Evolutionary conservation across 1,284 basidiomycete genomes (phyloP).

Genomic region (Ceratorhiza oryzae-sativae): DNA sequence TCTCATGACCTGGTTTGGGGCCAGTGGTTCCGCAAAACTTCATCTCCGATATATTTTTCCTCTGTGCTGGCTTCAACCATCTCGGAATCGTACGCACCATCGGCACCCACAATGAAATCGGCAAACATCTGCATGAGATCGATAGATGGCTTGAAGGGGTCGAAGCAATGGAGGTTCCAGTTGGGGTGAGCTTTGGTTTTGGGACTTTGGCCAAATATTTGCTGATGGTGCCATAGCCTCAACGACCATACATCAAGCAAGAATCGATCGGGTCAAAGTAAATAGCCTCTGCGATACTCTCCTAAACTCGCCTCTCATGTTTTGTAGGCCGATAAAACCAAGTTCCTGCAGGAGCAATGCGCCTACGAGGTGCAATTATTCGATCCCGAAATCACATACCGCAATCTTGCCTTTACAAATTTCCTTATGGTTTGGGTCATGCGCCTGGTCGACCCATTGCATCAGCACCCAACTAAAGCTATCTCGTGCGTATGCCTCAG

Average conservation of each 20-base stretch:
- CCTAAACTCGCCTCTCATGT: not conserved
- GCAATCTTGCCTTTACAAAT: constrained; percentile 82
- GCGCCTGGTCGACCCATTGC: constrained; percentile 86
- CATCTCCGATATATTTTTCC: constrained; percentile 94
- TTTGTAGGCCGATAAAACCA: constrained; percentile 40
- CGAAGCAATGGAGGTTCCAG: constrained; percentile 55
- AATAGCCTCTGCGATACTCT: constrained; percentile 15
- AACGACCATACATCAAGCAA: constrained; percentile 65
- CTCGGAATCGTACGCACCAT: constrained; percentile 85
- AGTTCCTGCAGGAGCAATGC: constrained; percentile 72
- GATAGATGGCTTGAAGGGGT: constrained; percentile 80
- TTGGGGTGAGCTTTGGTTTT: constrained; percentile 64
- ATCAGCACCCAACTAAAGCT: constrained; percentile 73
- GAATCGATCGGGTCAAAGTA: constrained; percentile 76
- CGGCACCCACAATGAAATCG: constrained; percentile 71
- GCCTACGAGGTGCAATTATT: constrained; percentile 87
- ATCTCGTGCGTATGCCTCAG: constrained; percentile 63
- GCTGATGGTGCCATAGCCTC: constrained; percentile 58
- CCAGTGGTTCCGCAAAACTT: constrained; percentile 72
- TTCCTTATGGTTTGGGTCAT: constrained; percentile 97
- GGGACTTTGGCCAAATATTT: not conserved
- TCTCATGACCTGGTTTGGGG: not conserved
- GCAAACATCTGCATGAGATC: constrained; percentile 77
- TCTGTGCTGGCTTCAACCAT: constrained; percentile 84
- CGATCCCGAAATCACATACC: constrained; percentile 84